Percentiles rank a stretch among this genome's conserved stretches.
Evolutionary conservation across 2,329 filamentous ascomycete genomes (phyloP).

Genomic region (Trichoderma sp.): DNA sequence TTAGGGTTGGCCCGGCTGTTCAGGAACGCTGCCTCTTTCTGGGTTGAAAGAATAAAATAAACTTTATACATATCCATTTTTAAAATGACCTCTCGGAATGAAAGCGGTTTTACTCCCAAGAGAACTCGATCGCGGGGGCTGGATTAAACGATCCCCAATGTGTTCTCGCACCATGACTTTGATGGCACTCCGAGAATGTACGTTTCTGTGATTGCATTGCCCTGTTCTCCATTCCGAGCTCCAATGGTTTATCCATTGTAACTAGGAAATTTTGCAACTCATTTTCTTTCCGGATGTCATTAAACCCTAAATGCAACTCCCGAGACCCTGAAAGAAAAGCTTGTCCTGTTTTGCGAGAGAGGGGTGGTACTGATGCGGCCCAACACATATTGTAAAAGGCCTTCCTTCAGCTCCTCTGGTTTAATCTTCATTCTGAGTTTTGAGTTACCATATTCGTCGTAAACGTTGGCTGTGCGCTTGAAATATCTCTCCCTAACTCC

Average conservation of each 20-base stretch:
- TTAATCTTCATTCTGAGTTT: constrained; percentile 41
- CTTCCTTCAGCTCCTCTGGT: constrained; percentile 36
- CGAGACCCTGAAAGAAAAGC: constrained; percentile 34
- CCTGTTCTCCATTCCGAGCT: constrained; percentile 37
- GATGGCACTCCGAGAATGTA: no score
- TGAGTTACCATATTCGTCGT: constrained; percentile 35
- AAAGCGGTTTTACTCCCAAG: no score
- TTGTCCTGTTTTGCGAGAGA: constrained; percentile 40
- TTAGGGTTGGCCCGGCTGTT: no score
- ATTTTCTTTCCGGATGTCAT: constrained; percentile 36
- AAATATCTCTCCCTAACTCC: constrained; percentile 39
- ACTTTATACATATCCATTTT: no score
- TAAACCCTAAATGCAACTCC: constrained; percentile 38
- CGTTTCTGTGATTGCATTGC: constrained; percentile 28
- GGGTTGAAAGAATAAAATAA: no score
- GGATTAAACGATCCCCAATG: no score
- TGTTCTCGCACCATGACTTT: no score
- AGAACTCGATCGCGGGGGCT: no score
- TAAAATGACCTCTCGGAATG: no score
- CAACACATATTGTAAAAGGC: constrained; percentile 43
- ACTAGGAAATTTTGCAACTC: constrained; percentile 40
- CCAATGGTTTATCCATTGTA: constrained; percentile 41
- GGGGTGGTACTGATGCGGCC: constrained; percentile 35
- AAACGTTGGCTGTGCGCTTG: constrained; percentile 36
- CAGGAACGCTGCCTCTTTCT: no score